Conservation (phyloP, 139 green algal species). For the Volvox africanus region DNA sequence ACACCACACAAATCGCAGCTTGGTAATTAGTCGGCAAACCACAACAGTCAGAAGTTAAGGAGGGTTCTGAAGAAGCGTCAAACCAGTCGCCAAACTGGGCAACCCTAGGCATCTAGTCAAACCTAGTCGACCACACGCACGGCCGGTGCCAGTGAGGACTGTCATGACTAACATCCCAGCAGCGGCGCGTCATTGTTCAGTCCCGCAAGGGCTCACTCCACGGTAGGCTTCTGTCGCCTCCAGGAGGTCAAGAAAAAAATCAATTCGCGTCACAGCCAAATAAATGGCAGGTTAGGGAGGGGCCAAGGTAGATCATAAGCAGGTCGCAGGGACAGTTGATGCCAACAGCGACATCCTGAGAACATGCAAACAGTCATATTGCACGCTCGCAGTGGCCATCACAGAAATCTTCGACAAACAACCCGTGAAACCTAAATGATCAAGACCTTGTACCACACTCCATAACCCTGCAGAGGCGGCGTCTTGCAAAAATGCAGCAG, state of each 20-base stretch:
- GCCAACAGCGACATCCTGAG: neutral
- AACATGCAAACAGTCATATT: neutral
- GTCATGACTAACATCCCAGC: neutral
- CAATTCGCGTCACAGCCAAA: constrained; percentile 16
- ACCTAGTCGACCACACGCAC: constrained; percentile 14
- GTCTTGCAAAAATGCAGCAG: constrained; percentile 37
- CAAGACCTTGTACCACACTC: neutral
- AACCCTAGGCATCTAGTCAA: constrained; percentile 30
- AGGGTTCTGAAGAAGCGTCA: constrained; percentile 5
- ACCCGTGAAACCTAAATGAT: too few relatives aligned
- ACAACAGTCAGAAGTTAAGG: constrained; percentile 19
- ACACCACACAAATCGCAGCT: constrained; percentile 36
- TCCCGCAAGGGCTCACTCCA: neutral
- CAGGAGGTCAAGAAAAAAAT: constrained; percentile 29
- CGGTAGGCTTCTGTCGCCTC: neutral
- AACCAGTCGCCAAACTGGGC: constrained; percentile 20
- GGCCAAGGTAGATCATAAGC: neutral
- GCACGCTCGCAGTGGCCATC: neutral
- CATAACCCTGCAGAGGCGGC: neutral
- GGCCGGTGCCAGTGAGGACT: neutral
- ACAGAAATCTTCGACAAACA: neutral
- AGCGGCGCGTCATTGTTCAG: neutral
- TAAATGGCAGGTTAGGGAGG: constrained; percentile 9
- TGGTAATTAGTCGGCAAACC: constrained; percentile 7
- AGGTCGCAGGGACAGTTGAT: neutral